Conservation (phyloP, 2,329 filamentous ascomycete species). For the Dryadomyces quercivorus region DNA sequence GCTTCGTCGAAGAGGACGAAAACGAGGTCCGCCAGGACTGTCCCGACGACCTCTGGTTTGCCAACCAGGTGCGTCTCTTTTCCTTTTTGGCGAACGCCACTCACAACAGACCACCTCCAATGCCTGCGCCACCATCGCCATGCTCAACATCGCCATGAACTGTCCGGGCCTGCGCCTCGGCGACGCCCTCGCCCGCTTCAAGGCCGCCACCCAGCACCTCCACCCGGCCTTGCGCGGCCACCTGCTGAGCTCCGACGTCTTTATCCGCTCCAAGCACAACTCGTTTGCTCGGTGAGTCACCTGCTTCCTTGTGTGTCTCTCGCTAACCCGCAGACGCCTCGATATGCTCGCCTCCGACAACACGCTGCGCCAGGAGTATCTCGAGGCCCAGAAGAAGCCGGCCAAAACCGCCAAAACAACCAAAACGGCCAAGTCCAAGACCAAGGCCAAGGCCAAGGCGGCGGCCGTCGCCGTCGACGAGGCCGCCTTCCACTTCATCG, state of each 20-base stretch:
- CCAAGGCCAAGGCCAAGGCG: no score
- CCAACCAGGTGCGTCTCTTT: constrained; percentile 57
- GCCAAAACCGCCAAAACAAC: no score
- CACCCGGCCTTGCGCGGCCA: constrained; percentile 64
- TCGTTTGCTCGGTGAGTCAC: constrained; percentile 58
- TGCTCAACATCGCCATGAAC: constrained; percentile 93
- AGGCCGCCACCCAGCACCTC: constrained; percentile 54
- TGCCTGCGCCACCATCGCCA: constrained; percentile 81
- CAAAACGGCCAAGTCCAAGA: no score
- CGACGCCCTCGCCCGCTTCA: constrained; percentile 58
- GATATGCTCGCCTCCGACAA: constrained; percentile 67
- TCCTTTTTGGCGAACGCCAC: not conserved
- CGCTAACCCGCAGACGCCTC: constrained; percentile 35
- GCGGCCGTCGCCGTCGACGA: constrained; percentile 36
- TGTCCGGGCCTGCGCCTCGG: constrained; percentile 54
- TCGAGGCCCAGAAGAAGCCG: constrained; percentile 18
- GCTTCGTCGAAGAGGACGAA: constrained; percentile 45
- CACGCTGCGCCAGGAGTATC: constrained; percentile 44
- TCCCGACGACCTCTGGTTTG: constrained; percentile 28
- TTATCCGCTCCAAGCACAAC: constrained; percentile 76
- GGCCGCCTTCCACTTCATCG: constrained; percentile 96
- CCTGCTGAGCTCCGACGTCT: constrained; percentile 59
- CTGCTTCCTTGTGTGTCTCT: no score
- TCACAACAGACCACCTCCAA: constrained; percentile 57
- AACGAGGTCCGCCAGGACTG: constrained; percentile 41